Evolutionary conservation across 805 yeast species (phyloP).

Genomic region (Cyberlindnera misumaiensis): DNA sequence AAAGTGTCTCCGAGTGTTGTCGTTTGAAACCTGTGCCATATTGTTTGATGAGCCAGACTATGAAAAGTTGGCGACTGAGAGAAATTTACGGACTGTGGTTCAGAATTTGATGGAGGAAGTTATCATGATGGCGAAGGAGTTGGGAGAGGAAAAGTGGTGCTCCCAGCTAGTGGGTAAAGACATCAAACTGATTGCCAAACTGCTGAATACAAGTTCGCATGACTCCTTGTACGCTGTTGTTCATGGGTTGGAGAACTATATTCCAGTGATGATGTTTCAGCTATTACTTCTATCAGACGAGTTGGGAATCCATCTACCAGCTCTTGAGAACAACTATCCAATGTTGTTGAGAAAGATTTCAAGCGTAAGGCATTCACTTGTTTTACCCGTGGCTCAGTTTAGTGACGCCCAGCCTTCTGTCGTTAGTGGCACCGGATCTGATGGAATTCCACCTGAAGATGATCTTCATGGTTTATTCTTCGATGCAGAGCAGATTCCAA

Average conservation of each 20-base stretch:
- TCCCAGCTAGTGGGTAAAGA: neutral
- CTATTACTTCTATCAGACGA: constrained; percentile 10
- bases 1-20: constrained; percentile 2
- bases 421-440: too few species aligned
- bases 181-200: neutral
- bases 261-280: constrained; percentile 9
- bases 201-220: neutral
- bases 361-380: neutral
- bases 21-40: constrained; percentile 6
- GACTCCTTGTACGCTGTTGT: neutral
- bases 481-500: neutral
- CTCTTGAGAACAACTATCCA: constrained; percentile 1
- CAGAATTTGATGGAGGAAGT: constrained; percentile 6
- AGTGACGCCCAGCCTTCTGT: too few species aligned
- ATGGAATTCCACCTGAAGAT: neutral
- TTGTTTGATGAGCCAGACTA: constrained; percentile 5
- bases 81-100: constrained; percentile 2
- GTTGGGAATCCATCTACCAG: constrained; percentile 5
- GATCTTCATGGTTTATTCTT: neutral
- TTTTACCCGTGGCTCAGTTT: neutral
- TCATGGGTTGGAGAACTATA: constrained; percentile 2
- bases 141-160: constrained; percentile 2
- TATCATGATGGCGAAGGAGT: constrained; percentile 1
- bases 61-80: neutral
- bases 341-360: neutral